These are phyloP conservation scores for Aspergillus thermomutatus DNA, from an alignment of 2,329 filamentous ascomycete genomes.

Conservation along the genomic window DNA sequence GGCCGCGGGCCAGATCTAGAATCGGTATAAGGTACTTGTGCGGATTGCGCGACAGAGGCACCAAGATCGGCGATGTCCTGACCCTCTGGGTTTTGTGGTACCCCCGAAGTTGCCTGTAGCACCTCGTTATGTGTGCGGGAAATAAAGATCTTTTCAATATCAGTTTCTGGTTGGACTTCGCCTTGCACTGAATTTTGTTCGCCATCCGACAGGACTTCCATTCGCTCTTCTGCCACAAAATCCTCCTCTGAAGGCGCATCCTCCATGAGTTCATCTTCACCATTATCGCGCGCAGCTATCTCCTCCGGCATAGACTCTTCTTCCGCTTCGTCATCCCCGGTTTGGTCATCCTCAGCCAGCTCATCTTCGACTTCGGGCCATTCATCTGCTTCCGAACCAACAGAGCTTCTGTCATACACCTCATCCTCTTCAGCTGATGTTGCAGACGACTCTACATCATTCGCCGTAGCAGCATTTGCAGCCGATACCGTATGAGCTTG, in stretches of 20 bases:
- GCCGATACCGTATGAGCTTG: not conserved
- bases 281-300: not conserved
- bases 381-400: not conserved
- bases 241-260: not conserved
- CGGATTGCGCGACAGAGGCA: slow-evolving; percentile 10
- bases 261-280: not conserved
- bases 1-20: not conserved
- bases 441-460: not conserved
- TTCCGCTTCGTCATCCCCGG: not conserved
- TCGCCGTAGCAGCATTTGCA: not conserved
- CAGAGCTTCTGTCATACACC: not conserved
- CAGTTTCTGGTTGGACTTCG: not conserved
- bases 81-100: slow-evolving; percentile 6
- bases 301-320: not conserved
- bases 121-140: not conserved
- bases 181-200: not conserved
- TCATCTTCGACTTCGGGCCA: slow-evolving; percentile 1
- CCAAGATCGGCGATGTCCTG: slow-evolving; percentile 16
- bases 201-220: slow-evolving; percentile 1
- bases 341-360: not conserved
- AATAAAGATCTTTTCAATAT: not conserved
- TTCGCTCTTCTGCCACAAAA: not conserved
- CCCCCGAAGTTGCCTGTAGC: not conserved
- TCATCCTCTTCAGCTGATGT: not conserved
- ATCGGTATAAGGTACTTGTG: slow-evolving; percentile 6